Evolutionary conservation across 2,329 filamentous ascomycete genomes (phyloP).

Genomic region (Apiospora arundinis): DNA sequence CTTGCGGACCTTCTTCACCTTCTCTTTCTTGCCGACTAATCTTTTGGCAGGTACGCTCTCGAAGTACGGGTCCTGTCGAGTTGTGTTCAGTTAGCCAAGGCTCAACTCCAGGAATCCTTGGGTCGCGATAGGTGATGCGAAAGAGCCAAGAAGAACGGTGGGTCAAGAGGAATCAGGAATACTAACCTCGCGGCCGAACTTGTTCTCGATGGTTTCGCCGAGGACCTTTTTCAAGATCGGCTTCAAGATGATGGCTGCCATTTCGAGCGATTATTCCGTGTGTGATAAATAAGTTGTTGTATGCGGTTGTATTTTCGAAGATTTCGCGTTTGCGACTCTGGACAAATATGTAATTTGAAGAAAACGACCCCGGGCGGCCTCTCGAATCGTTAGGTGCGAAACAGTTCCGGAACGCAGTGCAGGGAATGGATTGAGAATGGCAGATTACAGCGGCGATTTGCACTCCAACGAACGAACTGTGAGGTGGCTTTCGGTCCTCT

Average conservation of each 20-base stretch:
- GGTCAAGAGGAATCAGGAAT: slow-evolving; percentile 18
- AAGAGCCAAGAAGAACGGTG: slow-evolving; percentile 31
- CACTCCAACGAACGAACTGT: not conserved
- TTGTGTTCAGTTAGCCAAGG: slow-evolving; percentile 19
- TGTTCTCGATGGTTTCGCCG: slow-evolving; percentile 62
- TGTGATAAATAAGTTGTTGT: not conserved
- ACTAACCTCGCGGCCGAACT: slow-evolving; percentile 45
- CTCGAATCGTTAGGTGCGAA: not conserved
- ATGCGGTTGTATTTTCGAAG: not conserved
- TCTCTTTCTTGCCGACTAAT: slow-evolving; percentile 68
- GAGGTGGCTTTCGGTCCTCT: not conserved
- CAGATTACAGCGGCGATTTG: not conserved
- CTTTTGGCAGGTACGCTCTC: slow-evolving; percentile 79
- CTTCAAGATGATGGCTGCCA: slow-evolving; percentile 61
- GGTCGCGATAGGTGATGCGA: slow-evolving; percentile 43
- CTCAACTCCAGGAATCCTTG: slow-evolving; percentile 21
- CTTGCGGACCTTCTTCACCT: slow-evolving; percentile 84
- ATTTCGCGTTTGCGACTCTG: not conserved
- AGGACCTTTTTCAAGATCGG: slow-evolving; percentile 63
- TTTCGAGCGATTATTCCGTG: slow-evolving; percentile 40
- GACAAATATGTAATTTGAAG: not conserved
- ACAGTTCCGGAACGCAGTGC: slow-evolving; percentile 5
- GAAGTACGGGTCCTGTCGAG: slow-evolving; percentile 82
- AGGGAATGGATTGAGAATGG: not conserved
- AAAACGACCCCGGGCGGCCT: not conserved